Evolutionary conservation across 805 yeast species (phyloP).

Genomic region (Ogataea nonfermentans): DNA sequence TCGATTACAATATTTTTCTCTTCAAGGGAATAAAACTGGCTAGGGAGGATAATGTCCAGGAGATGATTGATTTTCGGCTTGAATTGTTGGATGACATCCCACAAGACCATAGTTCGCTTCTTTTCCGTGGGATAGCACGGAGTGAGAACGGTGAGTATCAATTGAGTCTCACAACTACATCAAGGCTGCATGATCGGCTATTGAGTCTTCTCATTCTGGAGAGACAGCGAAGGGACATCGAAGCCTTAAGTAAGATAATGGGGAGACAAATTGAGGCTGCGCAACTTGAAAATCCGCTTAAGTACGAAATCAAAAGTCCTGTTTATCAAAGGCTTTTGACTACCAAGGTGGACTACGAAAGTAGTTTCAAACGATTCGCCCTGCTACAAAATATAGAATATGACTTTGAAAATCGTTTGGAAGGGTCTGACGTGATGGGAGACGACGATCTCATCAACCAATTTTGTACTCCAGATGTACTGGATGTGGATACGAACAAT

Average conservation of each 20-base stretch:
- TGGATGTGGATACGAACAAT: conserved; percentile 14
- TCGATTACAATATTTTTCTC: conserved; percentile 39
- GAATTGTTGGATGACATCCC: conserved; percentile 24
- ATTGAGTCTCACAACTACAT: conserved; percentile 31
- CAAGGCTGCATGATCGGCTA: conserved; percentile 35
- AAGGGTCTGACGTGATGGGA: conserved; percentile 25
- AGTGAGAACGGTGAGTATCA: conserved; percentile 10
- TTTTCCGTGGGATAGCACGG: conserved; percentile 24
- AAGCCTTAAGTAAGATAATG: conserved; percentile 25
- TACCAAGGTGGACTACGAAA: conserved; percentile 21
- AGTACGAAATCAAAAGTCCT: conserved; percentile 37
- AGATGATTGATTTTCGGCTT: conserved; percentile 24
- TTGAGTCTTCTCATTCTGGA: conserved; percentile 34
- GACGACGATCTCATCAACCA: conserved; percentile 31
- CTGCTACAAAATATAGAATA: conserved; percentile 37
- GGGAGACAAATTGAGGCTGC: conserved; percentile 22
- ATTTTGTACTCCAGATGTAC: conserved; percentile 30
- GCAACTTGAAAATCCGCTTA: conserved; percentile 28
- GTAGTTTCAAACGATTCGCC: conserved; percentile 33
- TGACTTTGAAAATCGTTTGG: conserved; percentile 32
- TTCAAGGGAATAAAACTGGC: conserved; percentile 32
- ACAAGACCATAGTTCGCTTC: conserved; percentile 22
- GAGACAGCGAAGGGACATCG: conserved; percentile 36
- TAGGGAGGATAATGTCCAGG: conserved; percentile 19
- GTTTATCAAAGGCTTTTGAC: conserved; percentile 24